Conservation (phyloP, 192 early-diverging fungal species). For the Gaertneriomyces semiglobifer region DNA sequence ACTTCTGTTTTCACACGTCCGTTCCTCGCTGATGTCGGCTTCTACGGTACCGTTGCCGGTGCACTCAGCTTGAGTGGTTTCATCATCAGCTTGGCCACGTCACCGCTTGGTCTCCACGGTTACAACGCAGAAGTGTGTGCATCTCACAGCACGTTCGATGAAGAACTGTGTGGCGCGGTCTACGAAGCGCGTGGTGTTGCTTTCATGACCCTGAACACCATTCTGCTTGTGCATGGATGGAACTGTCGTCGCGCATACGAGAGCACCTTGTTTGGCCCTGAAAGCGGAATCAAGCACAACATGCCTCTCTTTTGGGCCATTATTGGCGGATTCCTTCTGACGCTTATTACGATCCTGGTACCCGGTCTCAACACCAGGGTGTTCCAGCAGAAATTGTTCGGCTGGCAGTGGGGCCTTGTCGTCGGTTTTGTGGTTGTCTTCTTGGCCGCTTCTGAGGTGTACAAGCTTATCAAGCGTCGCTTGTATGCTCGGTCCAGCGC, state of each 20-base stretch:
- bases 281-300: conserved; percentile 3
- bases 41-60: conserved; percentile 31
- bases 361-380: conserved; percentile 64
- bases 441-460: conserved; percentile 13
- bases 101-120: conserved; percentile 1
- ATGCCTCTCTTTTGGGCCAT: conserved; percentile 24
- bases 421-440: conserved; percentile 1
- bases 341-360: conserved; percentile 58
- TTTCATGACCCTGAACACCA: conserved; percentile 66
- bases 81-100: conserved; percentile 8
- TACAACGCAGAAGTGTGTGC: conserved; percentile 5
- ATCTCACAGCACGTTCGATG: conserved; percentile 36
- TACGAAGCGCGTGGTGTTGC: conserved; percentile 69
- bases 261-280: neutral
- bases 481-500: neutral
- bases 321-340: conserved; percentile 49
- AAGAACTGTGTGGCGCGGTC: conserved; percentile 55
- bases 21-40: conserved; percentile 7
- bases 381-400: conserved; percentile 51
- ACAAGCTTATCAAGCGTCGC: conserved; percentile 1
- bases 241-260: conserved; percentile 60
- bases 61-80: neutral
- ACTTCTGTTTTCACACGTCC: conserved; percentile 14
- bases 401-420: conserved; percentile 55
- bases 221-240: conserved; percentile 69